Evolutionary conservation across 2,329 filamentous ascomycete genomes (phyloP), one percentile per base, ranked within the genome.

Genomic region (Phyllosticta capitalensis): DNA sequence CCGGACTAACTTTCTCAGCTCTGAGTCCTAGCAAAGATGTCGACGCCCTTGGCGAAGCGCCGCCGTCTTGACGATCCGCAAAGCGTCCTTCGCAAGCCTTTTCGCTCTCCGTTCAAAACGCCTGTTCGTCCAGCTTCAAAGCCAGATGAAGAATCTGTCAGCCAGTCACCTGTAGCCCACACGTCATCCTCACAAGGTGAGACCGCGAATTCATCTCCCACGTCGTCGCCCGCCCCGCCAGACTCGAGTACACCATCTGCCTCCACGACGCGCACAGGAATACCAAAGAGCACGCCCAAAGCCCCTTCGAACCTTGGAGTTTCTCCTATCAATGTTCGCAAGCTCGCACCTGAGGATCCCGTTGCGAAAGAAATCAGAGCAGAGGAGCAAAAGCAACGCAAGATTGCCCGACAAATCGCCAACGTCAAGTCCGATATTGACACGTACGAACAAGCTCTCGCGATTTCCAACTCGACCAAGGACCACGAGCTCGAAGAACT

Each of bases 81-180:
- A 21, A 78, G 76, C n/a, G 80, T 81, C 6, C 79, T 89, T 54
- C 80, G 81, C 63, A 87, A 85, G 68, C 87, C 87, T 0, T 90
- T 90, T 75, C 85, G 86, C 64, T 89, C 87, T 52, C 87, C 86
- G 14, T 79, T 87, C 62, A 81, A 80, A 64, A 79, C 76, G 45
- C 75, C 59, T 21, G 50, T 19, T 28, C 54, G 50, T n/a, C 38
- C 38, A 45, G n/a, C 17, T 45, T 45, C 38, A 6, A 45, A 45
- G n/a, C 38, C 38, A 6, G 38, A 45, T 45, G 38, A 19, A n/a
- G 38, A 45, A 17, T 45, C 14, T 17, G 38, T 14, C 6, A 45
- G 38, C 38, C 38, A 45, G 38, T 45, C 38, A n/a, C n/a, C 38
- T n/a, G 14, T 1, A 7, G 38, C 38, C 12, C 38, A 5, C 14